Evolutionary conservation across 2,329 filamentous ascomycete species (phyloP), one percentile per base, ranked within the genome.

Genomic region (Nigrograna mackinnonii): DNA sequence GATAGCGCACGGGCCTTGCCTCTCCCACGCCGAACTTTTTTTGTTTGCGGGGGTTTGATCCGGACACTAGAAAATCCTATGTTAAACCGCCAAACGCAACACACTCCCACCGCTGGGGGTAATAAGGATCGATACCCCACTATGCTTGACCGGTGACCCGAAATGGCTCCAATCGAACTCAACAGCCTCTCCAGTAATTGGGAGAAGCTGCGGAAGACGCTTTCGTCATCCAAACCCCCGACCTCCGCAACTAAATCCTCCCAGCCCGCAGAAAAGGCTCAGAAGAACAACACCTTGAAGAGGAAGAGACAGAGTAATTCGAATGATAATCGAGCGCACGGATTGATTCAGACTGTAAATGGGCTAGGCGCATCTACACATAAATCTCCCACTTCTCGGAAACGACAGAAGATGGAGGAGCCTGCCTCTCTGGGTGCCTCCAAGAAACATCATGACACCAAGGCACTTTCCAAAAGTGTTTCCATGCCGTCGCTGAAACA

Each of bases 201-300:
- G 87, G 90, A 89, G 70, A 86, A 80, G 70, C 77, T 91, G 41
- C 86, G 90, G 70, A 79, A 80, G 52, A 79, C 78, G 56, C 70
- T 68, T 39, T 52, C 67, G 46, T 44, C 71, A 49, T 50, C 64
- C 26, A 41, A 48, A 30, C 41, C 55, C 24, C 41, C 47, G 20
- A 28, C 35, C 16, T 33, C 36, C 30, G 17, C 30, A 16, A 30
- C 26, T 16, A 22, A 17, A 24, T 4, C 24, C 24, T 12, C 19
- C 13, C 22, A 31, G 21, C 21, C 68, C 67, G 57, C 22, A 50
- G 57, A 58, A 50, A 62, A 56, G 38, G 58, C 49, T 22, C 57
- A 60, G 32, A 44, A 54, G 20, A 46, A 54, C 24, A 45, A 43
- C 6, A 52, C 56, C 11, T 45, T 69, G 35, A 69, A 68, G 62